Percentiles rank a stretch among this genome's conserved stretches.
Evolutionary conservation across 805 yeast species (phyloP).

Genomic region (Dipodascus geniculatus): DNA sequence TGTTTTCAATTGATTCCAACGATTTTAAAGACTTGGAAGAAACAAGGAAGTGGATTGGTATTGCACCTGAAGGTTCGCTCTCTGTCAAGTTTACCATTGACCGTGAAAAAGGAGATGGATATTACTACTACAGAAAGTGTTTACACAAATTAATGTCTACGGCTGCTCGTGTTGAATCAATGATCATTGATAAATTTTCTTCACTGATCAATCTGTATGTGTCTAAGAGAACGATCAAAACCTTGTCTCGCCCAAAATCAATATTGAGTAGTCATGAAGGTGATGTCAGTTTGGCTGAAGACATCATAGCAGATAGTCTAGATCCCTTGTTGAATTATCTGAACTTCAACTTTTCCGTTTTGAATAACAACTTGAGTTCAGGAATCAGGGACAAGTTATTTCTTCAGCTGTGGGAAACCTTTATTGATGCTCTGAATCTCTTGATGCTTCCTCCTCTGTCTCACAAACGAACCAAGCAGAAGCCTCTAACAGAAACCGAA

Average conservation of each 20-base stretch:
- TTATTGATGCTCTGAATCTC: slow-evolving; percentile 56
- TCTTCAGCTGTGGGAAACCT: slow-evolving; percentile 70
- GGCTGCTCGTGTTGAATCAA: slow-evolving; percentile 52
- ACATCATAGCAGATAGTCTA: slow-evolving; percentile 49
- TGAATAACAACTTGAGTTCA: slow-evolving; percentile 47
- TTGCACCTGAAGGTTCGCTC: slow-evolving; percentile 60
- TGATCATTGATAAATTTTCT: slow-evolving; percentile 64
- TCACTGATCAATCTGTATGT: slow-evolving; percentile 44
- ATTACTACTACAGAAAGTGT: slow-evolving; percentile 69
- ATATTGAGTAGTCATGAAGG: slow-evolving; percentile 12
- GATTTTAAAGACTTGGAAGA: slow-evolving; percentile 60
- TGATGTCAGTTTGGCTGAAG: slow-evolving; percentile 11
- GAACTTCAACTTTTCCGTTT: slow-evolving; percentile 51
- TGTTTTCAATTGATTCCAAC: slow-evolving; percentile 48
- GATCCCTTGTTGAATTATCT: slow-evolving; percentile 64
- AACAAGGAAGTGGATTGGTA: slow-evolving; percentile 40
- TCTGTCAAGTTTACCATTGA: slow-evolving; percentile 63
- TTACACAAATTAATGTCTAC: slow-evolving; percentile 51
- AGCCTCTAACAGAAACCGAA: slow-evolving; percentile 45
- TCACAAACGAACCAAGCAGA: slow-evolving; percentile 25
- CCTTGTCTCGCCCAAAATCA: slow-evolving; percentile 17
- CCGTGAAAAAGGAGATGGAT: slow-evolving; percentile 66
- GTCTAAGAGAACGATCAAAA: slow-evolving; percentile 48
- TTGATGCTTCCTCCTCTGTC: slow-evolving; percentile 61
- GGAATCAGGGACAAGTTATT: slow-evolving; percentile 51